Evolutionary conservation across 2,329 filamentous ascomycete species (phyloP), one percentile per base, ranked within the genome.

Genomic region (Colletotrichum spaethianum): DNA sequence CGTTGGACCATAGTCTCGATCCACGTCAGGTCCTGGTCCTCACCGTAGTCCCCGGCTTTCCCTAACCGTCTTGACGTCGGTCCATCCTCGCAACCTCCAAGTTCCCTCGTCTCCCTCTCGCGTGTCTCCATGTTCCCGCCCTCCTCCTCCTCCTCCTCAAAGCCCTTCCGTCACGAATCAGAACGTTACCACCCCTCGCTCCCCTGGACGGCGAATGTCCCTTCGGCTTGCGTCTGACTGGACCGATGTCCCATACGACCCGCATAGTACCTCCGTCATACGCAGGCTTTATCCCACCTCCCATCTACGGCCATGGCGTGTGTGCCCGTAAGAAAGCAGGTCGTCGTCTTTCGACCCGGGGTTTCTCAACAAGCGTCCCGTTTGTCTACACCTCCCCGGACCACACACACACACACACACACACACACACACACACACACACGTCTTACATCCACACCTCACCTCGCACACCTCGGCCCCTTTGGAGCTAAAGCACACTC

Each of bases 191-290:
- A 7, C 60, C 65, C 59, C 44, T 60, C 28, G 46, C 67, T 69
- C 36, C 44, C 42, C 42, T 40, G 28, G 44, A 60, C 33, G 38
- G 23, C 46, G 8, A 36, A 44, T 44, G 26, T 48, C 38, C 52
- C 20, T 40, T 42, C 64, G 69, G 57, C 57, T 69, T 48, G 44
- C 64, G 42, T 69, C 69, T 69, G 26, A 69, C 59, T 72, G 69
- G 69, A 20, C 44, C 57, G 28, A 46, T 63, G 33, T 23, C n/a
- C 38, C 69, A 52, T 59, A 38, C 57, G 64, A 69, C 64, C 57
- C 69, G 69, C 69, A 69, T 63, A 48, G 52, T 52, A 57, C 44
- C 46, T 72, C 59, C 69, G 64, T 69, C 69, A 69, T 72, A 72
- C 20, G 38, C 16, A 63, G 38, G 33, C n/a, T 53, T 38, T 40